Evolutionary conservation across 2,329 filamentous ascomycete genomes (phyloP).

Genomic region (Samsoniella hepiali): DNA sequence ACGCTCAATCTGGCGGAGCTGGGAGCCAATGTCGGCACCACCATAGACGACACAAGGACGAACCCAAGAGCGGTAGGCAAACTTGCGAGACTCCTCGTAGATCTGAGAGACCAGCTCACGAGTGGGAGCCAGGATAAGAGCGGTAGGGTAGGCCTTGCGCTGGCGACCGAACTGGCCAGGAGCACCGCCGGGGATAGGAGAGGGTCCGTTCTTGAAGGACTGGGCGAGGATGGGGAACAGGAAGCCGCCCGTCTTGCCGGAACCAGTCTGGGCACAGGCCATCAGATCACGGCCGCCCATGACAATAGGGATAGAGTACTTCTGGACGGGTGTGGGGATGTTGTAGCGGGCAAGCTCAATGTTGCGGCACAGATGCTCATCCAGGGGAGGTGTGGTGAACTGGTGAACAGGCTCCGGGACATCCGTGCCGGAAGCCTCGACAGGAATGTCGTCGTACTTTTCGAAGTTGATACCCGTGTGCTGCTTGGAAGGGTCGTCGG

Average conservation of each 20-base stretch:
- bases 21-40: constrained; percentile 96
- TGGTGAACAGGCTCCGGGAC: constrained; percentile 87
- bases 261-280: constrained; percentile 99
- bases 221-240: constrained; percentile 99
- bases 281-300: constrained; percentile 97
- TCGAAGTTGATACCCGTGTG: constrained; percentile 99
- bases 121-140: constrained; percentile 90
- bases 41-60: constrained; percentile 97
- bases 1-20: constrained; percentile 95
- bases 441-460: constrained; percentile 99
- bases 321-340: constrained; percentile 94
- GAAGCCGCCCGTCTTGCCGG: constrained; percentile 99
- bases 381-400: constrained; percentile 92
- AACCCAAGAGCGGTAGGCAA: constrained; percentile 98
- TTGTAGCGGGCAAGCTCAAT: constrained; percentile 94
- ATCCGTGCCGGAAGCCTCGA: constrained; percentile 91
- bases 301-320: constrained; percentile 98
- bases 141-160: constrained; percentile 96
- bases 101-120: constrained; percentile 99
- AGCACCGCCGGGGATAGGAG: constrained; percentile 59
- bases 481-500: constrained; percentile 91
- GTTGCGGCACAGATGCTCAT: constrained; percentile 89
- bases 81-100: constrained; percentile 96
- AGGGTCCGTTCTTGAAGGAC: constrained; percentile 87
- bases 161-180: constrained; percentile 80